Conservation (phyloP, 2,329 filamentous ascomycete genomes). For the Aspergillus pseudoterreus region DNA sequence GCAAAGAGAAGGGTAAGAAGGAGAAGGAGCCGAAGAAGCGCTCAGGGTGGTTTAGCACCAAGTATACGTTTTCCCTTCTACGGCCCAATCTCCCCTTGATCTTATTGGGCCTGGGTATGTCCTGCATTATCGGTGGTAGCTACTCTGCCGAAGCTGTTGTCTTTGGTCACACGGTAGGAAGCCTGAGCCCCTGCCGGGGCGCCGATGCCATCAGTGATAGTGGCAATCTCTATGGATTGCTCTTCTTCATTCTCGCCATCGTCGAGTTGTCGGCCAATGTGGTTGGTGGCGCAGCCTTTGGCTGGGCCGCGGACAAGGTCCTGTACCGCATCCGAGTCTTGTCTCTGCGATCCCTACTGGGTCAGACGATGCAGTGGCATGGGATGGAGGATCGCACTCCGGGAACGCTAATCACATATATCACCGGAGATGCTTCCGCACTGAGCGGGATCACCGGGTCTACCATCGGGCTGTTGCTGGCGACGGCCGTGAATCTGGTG, state of each 20-base stretch:
- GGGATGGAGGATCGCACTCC: slow-evolving; percentile 61
- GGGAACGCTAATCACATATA: slow-evolving; percentile 58
- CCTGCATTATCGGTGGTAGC: slow-evolving; percentile 52
- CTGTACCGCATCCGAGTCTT: slow-evolving; percentile 60
- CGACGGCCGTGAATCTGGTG: slow-evolving; percentile 65
- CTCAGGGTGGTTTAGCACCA: slow-evolving; percentile 22
- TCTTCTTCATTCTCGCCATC: slow-evolving; percentile 58
- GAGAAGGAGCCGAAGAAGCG: slow-evolving; percentile 12
- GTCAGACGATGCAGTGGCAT: slow-evolving; percentile 67
- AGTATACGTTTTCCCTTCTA: slow-evolving; percentile 36
- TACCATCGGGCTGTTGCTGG: slow-evolving; percentile 65
- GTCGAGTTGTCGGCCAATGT: slow-evolving; percentile 59
- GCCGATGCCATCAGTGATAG: slow-evolving; percentile 45
- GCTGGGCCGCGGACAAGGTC: slow-evolving; percentile 58
- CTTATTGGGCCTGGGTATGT: slow-evolving; percentile 49
- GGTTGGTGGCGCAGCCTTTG: slow-evolving; percentile 56
- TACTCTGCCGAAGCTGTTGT: slow-evolving; percentile 56
- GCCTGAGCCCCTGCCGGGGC: slow-evolving; percentile 52
- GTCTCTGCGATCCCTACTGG: slow-evolving; percentile 60
- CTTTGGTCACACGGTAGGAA: slow-evolving; percentile 57
- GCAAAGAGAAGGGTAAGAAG: slow-evolving; percentile 13
- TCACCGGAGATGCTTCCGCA: slow-evolving; percentile 65
- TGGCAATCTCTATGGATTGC: slow-evolving; percentile 52
- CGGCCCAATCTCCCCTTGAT: slow-evolving; percentile 45
- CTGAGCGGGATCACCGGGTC: slow-evolving; percentile 66